These are phyloP conservation scores for Lycium barbarum DNA, from an alignment of 257 asterid species.

Conservation along the genomic window DNA sequence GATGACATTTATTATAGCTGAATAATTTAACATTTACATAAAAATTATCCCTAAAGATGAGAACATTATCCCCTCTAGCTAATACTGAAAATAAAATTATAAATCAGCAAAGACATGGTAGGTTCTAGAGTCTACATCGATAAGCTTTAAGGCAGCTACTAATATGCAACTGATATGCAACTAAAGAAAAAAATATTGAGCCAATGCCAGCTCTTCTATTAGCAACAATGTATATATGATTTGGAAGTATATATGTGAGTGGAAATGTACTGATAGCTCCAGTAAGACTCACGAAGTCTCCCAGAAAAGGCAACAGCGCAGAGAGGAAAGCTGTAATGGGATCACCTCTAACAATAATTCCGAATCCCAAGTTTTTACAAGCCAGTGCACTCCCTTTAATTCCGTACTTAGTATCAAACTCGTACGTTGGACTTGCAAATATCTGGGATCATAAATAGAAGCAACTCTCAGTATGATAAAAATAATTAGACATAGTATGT, in stretches of 20 bases:
- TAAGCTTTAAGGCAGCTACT: conserved; percentile 77
- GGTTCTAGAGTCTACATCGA: conserved; percentile 64
- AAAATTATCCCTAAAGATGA: not conserved
- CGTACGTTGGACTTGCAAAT: conserved; percentile 96
- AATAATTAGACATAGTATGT: not conserved
- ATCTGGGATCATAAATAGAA: conserved; percentile 53
- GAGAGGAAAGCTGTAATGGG: conserved; percentile 70
- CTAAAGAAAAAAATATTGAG: conserved; percentile 67
- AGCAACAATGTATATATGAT: conserved; percentile 92
- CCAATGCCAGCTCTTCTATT: conserved; percentile 92
- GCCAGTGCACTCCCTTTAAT: conserved; percentile 75
- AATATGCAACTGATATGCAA: conserved; percentile 65
- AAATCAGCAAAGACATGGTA: conserved; percentile 81
- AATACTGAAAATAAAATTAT: conserved; percentile 27
- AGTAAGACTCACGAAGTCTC: conserved; percentile 97
- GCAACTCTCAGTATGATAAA: not conserved
- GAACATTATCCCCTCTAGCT: not conserved
- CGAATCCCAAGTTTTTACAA: conserved; percentile 67
- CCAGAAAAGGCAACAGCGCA: conserved; percentile 87
- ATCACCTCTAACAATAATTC: conserved; percentile 80
- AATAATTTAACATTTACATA: conserved; percentile 12
- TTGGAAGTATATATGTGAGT: conserved; percentile 93
- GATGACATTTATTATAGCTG: not conserved
- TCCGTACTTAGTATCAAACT: conserved; percentile 78
- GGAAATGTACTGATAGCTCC: conserved; percentile 96